Conservation (phyloP, 2,329 filamentous ascomycete genomes). For the Penicillium expansum region DNA sequence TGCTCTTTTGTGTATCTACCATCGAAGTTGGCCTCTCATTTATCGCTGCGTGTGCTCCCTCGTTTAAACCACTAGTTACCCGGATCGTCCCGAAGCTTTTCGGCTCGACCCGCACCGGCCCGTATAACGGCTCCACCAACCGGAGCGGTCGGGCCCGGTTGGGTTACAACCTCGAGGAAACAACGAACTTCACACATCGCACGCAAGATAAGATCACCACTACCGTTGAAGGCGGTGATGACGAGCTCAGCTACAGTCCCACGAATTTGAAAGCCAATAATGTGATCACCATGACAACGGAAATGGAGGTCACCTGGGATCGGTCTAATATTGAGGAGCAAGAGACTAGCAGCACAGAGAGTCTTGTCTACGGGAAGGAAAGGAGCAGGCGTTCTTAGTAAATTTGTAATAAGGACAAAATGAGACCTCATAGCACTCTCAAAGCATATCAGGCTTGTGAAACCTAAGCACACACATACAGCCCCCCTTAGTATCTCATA, state of each 20-base stretch:
- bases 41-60: slow-evolving; percentile 9
- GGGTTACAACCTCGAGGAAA: slow-evolving; percentile 4
- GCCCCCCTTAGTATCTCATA: too few relatives aligned
- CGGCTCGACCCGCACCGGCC: background rate
- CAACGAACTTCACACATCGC: background rate
- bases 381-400: background rate
- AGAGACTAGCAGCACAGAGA: slow-evolving; percentile 8
- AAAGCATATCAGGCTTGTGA: too few relatives aligned
- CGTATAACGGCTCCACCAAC: background rate
- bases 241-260: background rate
- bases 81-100: slow-evolving; percentile 3
- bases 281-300: slow-evolving; percentile 5
- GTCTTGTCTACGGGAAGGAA: background rate
- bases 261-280: background rate
- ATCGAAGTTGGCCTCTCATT: slow-evolving; percentile 9
- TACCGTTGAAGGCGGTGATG: background rate
- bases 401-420: too few relatives aligned
- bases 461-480: too few relatives aligned
- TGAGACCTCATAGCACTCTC: too few relatives aligned
- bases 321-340: background rate
- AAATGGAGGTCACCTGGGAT: slow-evolving; percentile 12
- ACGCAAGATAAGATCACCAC: background rate
- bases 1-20: slow-evolving; percentile 9
- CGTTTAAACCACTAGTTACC: slow-evolving; percentile 7
- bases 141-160: too few relatives aligned